A percentile compares a stretch with the other conserved stretches of the same genome.
Evolutionary conservation across 805 yeast species (phyloP).

Genomic region (Tetrapisispora arboricola): DNA sequence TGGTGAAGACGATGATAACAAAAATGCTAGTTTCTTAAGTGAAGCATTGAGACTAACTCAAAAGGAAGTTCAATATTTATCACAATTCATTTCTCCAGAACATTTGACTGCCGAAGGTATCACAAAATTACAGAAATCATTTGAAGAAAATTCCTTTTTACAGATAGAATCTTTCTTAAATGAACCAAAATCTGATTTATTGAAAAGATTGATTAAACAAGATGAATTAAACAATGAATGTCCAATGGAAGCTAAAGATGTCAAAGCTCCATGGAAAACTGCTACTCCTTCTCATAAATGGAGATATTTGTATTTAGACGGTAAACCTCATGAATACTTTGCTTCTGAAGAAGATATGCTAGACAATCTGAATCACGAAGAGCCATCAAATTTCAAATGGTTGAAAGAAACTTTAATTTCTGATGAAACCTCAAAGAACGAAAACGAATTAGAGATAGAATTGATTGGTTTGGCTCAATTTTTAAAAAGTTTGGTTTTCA

Average conservation of each 20-base stretch:
- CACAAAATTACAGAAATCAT: conserved; percentile 37
- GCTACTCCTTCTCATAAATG: conserved; percentile 94
- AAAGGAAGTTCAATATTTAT: conserved; percentile 41
- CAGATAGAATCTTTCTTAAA: conserved; percentile 58
- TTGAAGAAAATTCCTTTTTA: conserved; percentile 58
- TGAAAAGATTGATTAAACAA: conserved; percentile 41
- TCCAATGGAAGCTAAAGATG: conserved; percentile 48
- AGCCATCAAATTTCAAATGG: conserved; percentile 45
- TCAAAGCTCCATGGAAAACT: conserved; percentile 71
- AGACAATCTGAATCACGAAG: conserved; percentile 34
- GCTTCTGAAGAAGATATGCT: conserved; percentile 22
- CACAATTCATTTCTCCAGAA: conserved; percentile 45
- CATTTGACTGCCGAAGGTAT: conserved; percentile 36
- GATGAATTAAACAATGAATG: conserved; percentile 52
- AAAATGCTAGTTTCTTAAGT: conserved; percentile 1
- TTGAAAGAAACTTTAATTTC: conserved; percentile 11
- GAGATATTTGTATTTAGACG: conserved; percentile 74
- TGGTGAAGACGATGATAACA: conserved; percentile 1
- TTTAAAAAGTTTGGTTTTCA: conserved; percentile 50
- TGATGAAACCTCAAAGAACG: conserved; percentile 13
- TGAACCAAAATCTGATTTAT: conserved; percentile 37
- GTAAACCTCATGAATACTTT: conserved; percentile 33
- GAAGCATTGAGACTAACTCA: conserved; percentile 22
- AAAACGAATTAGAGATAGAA: conserved; percentile 24
- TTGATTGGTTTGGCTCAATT: conserved; percentile 48